Base-by-base conservation (phyloP, 2,329 filamentous ascomycete genomes). In the Coniosporium tulheliwenetii region DNA sequence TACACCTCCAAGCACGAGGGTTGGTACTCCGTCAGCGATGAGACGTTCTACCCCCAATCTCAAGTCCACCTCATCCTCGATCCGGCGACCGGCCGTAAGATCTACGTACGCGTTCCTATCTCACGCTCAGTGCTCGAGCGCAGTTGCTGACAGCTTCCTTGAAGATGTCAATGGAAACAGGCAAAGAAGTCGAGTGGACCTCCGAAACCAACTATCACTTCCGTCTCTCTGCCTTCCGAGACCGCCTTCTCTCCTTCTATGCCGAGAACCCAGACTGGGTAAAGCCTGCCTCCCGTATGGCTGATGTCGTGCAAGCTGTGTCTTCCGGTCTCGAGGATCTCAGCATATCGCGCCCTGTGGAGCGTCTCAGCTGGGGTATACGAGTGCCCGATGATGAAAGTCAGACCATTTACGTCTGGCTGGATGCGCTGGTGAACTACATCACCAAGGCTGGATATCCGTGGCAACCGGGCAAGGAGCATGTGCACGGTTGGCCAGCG, bases 331-430 rank as follows among this genome's bases (percentile, higher is more conserved):
- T 98, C 1, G 75, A 84, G 51, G 91, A 98, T 56, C 70, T 98
- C 10, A 95, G 86, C 3, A 75, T 95, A 39, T 96, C 89, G 2
- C 73, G 93, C 26, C 91, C 91, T 0, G 67, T 72, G 3, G 75
- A 79, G 41, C 74, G 91, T 38, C 62, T 96, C 34, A 73, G 67
- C 16, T 98, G 91, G 91, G 91, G 91, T 3, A 82, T 98, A 42
- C 77, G 71, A 5, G 91, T 95, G 19, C 91, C 91, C 0, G 79
- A 79, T 40, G 91, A 98, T 52, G 65, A 73, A 0, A 75, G 67
- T 13, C 91, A 96, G 60, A 96, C 87, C 2, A 89, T 98, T 43
- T 98, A 98, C 54, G 93, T 98, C 30, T 98, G 91, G 91, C 73
- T 98, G 0, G 93, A 98, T 61, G 91, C 91, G 1, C 73, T 98